Conservation (phyloP, 2,329 filamentous ascomycete species). For the Penicillium glabrum region DNA sequence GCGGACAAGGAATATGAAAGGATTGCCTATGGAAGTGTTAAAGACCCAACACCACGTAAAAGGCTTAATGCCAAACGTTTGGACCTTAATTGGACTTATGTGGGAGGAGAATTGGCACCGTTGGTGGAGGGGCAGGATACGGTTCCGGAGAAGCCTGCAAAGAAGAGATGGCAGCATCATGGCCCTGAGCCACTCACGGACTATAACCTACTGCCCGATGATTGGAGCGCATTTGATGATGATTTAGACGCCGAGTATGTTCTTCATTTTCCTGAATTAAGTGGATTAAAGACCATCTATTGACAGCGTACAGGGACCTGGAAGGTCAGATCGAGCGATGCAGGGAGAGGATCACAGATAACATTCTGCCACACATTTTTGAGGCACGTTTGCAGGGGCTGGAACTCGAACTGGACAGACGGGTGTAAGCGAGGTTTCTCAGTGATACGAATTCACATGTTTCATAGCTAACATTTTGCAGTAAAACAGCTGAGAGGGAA, state of each 20-base stretch:
- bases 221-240: not conserved
- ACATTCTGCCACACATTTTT: not conserved
- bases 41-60: not conserved
- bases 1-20: not conserved
- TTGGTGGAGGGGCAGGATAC: not conserved
- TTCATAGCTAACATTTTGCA: not conserved
- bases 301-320: not conserved
- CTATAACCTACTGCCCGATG: not conserved
- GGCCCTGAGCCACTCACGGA: not conserved
- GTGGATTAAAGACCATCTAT: not conserved
- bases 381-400: not conserved
- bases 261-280: not conserved
- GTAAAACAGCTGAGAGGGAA: not conserved
- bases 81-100: not conserved
- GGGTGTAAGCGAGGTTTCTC: not conserved
- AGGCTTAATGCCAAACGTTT: not conserved
- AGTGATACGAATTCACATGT: too few relatives aligned
- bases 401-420: not conserved
- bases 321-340: slow-evolving; percentile 6
- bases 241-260: not conserved
- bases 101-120: not conserved
- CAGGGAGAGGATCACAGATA: slow-evolving; percentile 3
- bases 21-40: not conserved
- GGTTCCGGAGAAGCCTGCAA: not conserved
- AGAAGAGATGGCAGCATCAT: not conserved